Evolutionary conservation across 2,329 filamentous ascomycete genomes (phyloP), one percentile per base, ranked within the genome.

Genomic region (Xylaria sp.): DNA sequence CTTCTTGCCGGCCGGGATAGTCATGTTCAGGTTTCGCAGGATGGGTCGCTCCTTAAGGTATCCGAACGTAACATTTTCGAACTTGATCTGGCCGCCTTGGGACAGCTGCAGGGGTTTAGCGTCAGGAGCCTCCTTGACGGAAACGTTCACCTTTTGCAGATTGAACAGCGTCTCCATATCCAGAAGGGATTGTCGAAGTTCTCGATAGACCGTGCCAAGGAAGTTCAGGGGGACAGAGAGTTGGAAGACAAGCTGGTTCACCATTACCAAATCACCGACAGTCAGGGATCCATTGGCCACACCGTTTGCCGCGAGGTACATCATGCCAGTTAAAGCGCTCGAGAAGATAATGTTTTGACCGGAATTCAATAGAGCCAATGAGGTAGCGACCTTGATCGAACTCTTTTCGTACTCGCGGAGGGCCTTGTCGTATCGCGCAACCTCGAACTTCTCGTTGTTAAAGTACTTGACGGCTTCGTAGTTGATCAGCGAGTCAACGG

Each of bases 401-500:
- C 92, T 92, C 73, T 89, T 89, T 73, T 99, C 91, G 73, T 99
- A 99, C 60, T 88, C 83, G 65, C 87, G 83, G 23, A 99, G 79
- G 0, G 94, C 92, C 68, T 87, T 85, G 74, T 97, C 92, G 73
- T 99, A 99, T 48, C 94, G 85, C 37, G 84, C 83, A 49, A 96
- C 91, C 76, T 99, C 94, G 66, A 92, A 97, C 66, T 89, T 91
- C 72, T 99, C 95, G 70, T 99, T 99, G 79, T 99, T 99, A 78
- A 97, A 99, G 78, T 97, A 96, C 76, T 99, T 99, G 71, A 99
- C 94, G 11, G 95, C 93, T 75, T 99, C 94, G 71, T 97, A 99
- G 77, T 99, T 99, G 79, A 99, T 96, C 54, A 99, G 79, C 0
- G 92, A 96, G 76, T 99, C 94, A 1, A 97, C 92, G 0, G 93